phyloP scores from a whole-genome alignment of 257 asterid species.

The Solanum corneliomulleri region DNA sequence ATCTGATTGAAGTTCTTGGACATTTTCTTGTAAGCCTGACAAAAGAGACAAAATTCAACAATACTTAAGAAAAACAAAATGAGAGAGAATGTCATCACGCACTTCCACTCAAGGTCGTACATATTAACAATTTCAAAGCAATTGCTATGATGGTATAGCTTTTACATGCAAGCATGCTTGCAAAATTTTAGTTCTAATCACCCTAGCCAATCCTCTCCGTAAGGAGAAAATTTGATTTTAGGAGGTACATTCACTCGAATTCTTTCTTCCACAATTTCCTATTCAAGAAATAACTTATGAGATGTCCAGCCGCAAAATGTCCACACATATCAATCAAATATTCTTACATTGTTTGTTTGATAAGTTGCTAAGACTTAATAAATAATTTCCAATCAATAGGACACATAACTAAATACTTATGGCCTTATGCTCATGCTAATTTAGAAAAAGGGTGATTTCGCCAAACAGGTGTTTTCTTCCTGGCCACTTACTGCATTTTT shows the following conservation, averaged over 20 bases:
- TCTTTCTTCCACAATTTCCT: background rate
- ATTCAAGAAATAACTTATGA: background rate
- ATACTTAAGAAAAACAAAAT: background rate
- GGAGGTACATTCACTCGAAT: background rate
- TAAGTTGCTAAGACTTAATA: background rate
- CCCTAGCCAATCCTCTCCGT: background rate
- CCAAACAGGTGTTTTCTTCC: background rate
- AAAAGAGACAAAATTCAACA: background rate
- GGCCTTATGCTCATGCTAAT: background rate
- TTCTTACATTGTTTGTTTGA: background rate
- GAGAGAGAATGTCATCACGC: background rate
- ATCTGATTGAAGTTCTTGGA: conserved; percentile 55
- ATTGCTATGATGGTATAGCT: background rate
- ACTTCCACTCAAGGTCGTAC: background rate
- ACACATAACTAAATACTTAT: background rate
- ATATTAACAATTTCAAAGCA: background rate
- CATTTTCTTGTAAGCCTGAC: conserved; percentile 77
- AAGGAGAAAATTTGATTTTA: background rate
- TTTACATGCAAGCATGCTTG: background rate
- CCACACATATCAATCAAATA: background rate
- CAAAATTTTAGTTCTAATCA: background rate
- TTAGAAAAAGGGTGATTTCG: background rate
- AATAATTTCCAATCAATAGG: background rate
- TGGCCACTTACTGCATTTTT: background rate
- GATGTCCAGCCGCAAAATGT: background rate